These are phyloP conservation scores for Apiospora sp. DNA, from an alignment of 2,329 filamentous ascomycete species.

Conservation along the genomic window DNA sequence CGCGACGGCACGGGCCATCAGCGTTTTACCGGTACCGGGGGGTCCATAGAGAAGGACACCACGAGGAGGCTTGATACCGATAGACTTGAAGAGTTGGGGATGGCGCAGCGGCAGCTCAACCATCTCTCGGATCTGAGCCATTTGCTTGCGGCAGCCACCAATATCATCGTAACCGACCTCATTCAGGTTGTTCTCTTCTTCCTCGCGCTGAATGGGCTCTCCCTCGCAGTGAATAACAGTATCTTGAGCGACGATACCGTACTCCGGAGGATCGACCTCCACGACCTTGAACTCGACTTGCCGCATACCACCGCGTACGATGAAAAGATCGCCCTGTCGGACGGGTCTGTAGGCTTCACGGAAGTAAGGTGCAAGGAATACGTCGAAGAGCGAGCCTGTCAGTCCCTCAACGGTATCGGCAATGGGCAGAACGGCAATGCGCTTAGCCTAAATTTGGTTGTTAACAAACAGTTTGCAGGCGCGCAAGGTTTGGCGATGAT, in stretches of 20 bases:
- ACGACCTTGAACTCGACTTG: slow-evolving; percentile 99
- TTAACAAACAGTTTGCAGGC: slow-evolving; percentile 14
- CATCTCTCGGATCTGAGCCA: slow-evolving; percentile 99
- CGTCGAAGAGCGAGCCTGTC: slow-evolving; percentile 97
- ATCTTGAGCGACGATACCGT: slow-evolving; percentile 97
- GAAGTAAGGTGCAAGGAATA: slow-evolving; percentile 99
- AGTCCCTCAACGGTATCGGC: slow-evolving; percentile 98
- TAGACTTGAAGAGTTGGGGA: slow-evolving; percentile 99
- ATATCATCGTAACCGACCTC: slow-evolving; percentile 99
- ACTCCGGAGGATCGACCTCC: slow-evolving; percentile 97
- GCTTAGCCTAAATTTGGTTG: slow-evolving; percentile 78
- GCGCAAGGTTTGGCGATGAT: background rate
- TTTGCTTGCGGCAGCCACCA: slow-evolving; percentile 98
- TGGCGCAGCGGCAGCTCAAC: slow-evolving; percentile 96
- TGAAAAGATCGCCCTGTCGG: slow-evolving; percentile 97
- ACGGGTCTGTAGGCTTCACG: slow-evolving; percentile 98
- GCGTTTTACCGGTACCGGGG: slow-evolving; percentile 98
- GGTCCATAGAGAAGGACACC: slow-evolving; percentile 97
- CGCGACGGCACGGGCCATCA: slow-evolving; percentile 98
- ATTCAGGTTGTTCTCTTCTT: slow-evolving; percentile 98
- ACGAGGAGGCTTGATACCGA: slow-evolving; percentile 98
- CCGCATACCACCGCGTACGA: slow-evolving; percentile 96
- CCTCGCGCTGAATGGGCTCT: slow-evolving; percentile 93
- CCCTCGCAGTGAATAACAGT: slow-evolving; percentile 99
- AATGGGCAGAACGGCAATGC: slow-evolving; percentile 96